These are phyloP conservation scores for Nigrograna mackinnonii DNA, from an alignment of 2,329 filamentous ascomycete species.

Conservation along the genomic window DNA sequence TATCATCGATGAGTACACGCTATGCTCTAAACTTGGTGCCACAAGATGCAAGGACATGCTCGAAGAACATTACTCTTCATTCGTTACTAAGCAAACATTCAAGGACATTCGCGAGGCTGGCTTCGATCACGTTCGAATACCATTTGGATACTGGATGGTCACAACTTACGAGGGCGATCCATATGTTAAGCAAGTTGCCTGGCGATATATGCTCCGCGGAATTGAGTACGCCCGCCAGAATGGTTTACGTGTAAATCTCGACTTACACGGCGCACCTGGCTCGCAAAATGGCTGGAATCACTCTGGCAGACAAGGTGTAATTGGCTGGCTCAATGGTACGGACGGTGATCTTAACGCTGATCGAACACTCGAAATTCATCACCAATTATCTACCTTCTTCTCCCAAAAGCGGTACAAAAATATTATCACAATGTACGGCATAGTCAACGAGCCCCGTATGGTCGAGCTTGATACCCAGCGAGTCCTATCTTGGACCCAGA, in stretches of 20 bases:
- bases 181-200: constrained; percentile 83
- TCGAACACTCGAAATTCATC: constrained; percentile 83
- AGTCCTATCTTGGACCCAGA: constrained; percentile 79
- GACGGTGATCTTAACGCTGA: constrained; percentile 78
- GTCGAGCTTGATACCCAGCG: constrained; percentile 61
- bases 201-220: constrained; percentile 88
- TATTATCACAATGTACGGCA: constrained; percentile 87
- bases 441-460: constrained; percentile 95
- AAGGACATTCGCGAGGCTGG: constrained; percentile 82
- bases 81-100: constrained; percentile 84
- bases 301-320: constrained; percentile 77
- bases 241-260: constrained; percentile 88
- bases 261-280: constrained; percentile 88
- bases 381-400: constrained; percentile 88
- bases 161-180: constrained; percentile 83
- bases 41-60: constrained; percentile 66
- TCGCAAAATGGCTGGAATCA: constrained; percentile 99
- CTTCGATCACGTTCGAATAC: constrained; percentile 95
- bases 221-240: constrained; percentile 95
- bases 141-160: constrained; percentile 94
- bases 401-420: constrained; percentile 91
- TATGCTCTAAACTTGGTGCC: constrained; percentile 71
- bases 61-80: constrained; percentile 91
- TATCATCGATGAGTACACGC: constrained; percentile 87
- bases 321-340: constrained; percentile 90